Evolutionary conservation across 139 green algal genomes (phyloP).

Genomic region (Microglena sp.): DNA sequence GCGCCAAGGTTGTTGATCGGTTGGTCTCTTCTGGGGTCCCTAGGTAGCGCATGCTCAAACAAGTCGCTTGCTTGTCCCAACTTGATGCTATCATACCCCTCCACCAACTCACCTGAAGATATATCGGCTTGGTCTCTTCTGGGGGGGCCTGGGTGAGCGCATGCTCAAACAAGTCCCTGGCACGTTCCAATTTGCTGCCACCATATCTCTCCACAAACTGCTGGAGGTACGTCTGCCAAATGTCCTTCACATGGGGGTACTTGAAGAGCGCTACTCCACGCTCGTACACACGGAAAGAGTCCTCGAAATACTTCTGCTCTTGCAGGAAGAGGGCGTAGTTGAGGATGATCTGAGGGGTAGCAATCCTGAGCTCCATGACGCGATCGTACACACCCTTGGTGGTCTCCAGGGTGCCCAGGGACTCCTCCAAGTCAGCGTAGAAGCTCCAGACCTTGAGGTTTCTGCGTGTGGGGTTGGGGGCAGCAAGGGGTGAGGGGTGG

Average conservation of each 20-base stretch:
- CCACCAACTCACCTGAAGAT: slow-evolving; percentile 34
- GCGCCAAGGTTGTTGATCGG: no score
- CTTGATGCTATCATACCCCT: no score
- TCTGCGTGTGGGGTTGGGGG: slow-evolving; percentile 12
- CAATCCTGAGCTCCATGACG: slow-evolving; percentile 85
- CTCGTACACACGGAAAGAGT: slow-evolving; percentile 93
- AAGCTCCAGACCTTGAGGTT: slow-evolving; percentile 70
- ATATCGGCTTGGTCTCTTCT: slow-evolving; percentile 61
- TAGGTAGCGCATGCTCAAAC: no score
- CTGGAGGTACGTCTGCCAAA: slow-evolving; percentile 90
- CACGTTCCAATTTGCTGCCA: slow-evolving; percentile 89
- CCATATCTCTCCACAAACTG: slow-evolving; percentile 84
- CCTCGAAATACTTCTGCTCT: slow-evolving; percentile 91
- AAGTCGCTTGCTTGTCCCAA: no score
- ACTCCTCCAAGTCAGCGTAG: slow-evolving; percentile 91
- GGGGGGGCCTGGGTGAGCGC: slow-evolving; percentile 47
- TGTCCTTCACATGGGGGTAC: slow-evolving; percentile 89
- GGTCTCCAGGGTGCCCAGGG: slow-evolving; percentile 76
- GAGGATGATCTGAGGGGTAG: slow-evolving; percentile 93
- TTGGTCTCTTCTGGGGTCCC: no score
- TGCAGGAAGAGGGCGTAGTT: slow-evolving; percentile 87
- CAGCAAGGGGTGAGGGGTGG: neutral
- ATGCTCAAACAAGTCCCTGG: slow-evolving; percentile 91
- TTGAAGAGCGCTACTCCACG: slow-evolving; percentile 86
- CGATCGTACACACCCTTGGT: slow-evolving; percentile 71